These are phyloP conservation scores for Amaranthus tricolor DNA, from an alignment of 179 eudicot species.

Conservation along the genomic window DNA sequence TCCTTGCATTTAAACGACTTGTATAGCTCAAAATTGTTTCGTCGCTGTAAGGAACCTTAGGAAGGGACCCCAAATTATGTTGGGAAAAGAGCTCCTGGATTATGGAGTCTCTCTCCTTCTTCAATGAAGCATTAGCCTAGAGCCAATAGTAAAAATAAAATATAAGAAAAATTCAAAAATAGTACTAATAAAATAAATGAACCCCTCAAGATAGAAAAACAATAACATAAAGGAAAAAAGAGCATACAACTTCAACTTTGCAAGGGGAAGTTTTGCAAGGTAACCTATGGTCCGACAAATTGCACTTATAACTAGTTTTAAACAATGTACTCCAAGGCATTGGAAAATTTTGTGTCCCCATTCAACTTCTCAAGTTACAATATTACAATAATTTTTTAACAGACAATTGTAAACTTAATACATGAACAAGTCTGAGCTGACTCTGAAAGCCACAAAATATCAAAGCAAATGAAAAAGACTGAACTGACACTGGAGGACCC, in stretches of 20 bases:
- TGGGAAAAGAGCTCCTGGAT: slow-evolving; percentile 56
- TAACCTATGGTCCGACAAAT: neutral
- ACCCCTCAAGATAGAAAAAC: too few species aligned
- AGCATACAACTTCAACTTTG: slow-evolving; percentile 10
- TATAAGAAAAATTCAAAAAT: slow-evolving; percentile 8
- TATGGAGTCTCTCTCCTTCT: slow-evolving; percentile 67
- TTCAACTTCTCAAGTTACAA: neutral
- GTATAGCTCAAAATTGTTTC: slow-evolving; percentile 60
- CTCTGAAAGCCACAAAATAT: neutral
- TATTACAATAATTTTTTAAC: neutral
- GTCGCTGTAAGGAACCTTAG: slow-evolving; percentile 53
- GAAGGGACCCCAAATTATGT: slow-evolving; percentile 69
- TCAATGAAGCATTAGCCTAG: slow-evolving; percentile 58
- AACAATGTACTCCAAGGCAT: neutral
- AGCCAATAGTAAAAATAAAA: slow-evolving; percentile 18
- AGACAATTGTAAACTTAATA: neutral
- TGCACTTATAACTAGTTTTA: neutral
- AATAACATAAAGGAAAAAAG: slow-evolving; percentile 4
- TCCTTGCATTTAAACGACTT: slow-evolving; percentile 49
- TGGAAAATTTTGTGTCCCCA: neutral
- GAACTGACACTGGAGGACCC: neutral
- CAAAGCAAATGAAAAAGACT: neutral
- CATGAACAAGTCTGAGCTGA: neutral
- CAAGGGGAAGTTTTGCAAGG: neutral
- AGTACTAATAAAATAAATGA: neutral